Base-by-base conservation (phyloP, 192 early-diverging fungal species). In the Gamsiella multidivaricata region DNA sequence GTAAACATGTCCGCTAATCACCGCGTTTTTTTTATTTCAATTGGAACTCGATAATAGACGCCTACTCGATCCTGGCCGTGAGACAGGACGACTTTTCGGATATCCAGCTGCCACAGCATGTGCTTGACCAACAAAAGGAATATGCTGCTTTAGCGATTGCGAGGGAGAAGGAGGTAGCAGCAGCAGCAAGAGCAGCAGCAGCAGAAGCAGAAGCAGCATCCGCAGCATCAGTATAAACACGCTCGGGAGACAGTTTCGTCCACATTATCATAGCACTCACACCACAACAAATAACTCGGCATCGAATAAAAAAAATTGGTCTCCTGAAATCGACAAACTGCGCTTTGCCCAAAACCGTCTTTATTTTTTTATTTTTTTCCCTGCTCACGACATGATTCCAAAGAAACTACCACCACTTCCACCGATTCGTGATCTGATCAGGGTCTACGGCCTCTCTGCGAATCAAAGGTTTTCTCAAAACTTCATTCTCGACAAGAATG, bases 401-500 rank as follows among this genome's bases (percentile, higher is more conserved):
- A 71, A 49, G 58, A 70, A 70, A 57, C 80, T 91, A 29, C 88
- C 90, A 18, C 84, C 82, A 36, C 80, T 94, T 42, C 90, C 91
- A 50, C 80, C 86, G 11, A 88, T 92, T 57, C 83, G 91, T 42
- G 92, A 94, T 49, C 76, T 94, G 26, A 88, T 92, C 42, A 88
- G 86, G 31, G 80, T 93, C 33, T 94, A 93, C 67, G 90, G 91
- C 22, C 70, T 94, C 67, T 84, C 83, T 28, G 91, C 93, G 17
- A 85, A 87, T 50, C 84, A 87, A 60, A 87, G 89, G 70, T 84
- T 94, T n/a, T 88, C 89, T 54, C 93, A 94, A 64, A 93, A 94
- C 78, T 94, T 94, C 78, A 88, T 94, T 36, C 85, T 94, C 54
- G 90, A 94, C 81, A 90, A 88, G 61, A 93, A 93, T 58, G 81